A percentile compares a stretch with the other conserved stretches of the same genome.
Evolutionary conservation across 345 rosid species (phyloP).

Genomic region (Salix exigua): DNA sequence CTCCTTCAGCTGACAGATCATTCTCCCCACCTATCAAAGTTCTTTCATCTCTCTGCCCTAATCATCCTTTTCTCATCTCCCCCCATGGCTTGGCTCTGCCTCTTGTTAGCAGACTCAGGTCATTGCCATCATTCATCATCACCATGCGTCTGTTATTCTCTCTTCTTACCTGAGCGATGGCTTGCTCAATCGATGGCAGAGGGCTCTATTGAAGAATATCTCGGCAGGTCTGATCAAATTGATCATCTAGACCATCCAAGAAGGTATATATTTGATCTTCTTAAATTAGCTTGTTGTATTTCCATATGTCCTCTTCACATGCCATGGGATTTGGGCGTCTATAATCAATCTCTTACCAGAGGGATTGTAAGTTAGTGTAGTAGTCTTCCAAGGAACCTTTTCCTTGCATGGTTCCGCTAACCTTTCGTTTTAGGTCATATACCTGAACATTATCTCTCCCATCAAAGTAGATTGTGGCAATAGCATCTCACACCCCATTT

Average conservation of each 20-base stretch:
- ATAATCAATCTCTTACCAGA: neutral
- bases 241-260: neutral
- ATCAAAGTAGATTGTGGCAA: too few species aligned
- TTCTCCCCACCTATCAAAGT: too few species aligned
- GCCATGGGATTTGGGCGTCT: too few species aligned
- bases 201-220: neutral
- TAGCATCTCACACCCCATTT: too few species aligned
- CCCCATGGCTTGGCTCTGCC: fast-evolving
- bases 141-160: neutral
- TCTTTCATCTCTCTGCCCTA: too few species aligned
- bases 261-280: too few species aligned
- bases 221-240: neutral
- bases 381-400: neutral
- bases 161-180: neutral
- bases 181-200: neutral
- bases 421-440: neutral
- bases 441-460: too few species aligned
- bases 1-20: fast-evolving
- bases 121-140: neutral
- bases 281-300: too few species aligned
- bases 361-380: too few species aligned
- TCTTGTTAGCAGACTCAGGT: neutral
- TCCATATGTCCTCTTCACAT: too few species aligned
- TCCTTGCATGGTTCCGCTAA: too few species aligned
- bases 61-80: neutral